phyloP scores from a whole-genome alignment of 805 yeast species.

The Wickerhamiella siamensis region DNA sequence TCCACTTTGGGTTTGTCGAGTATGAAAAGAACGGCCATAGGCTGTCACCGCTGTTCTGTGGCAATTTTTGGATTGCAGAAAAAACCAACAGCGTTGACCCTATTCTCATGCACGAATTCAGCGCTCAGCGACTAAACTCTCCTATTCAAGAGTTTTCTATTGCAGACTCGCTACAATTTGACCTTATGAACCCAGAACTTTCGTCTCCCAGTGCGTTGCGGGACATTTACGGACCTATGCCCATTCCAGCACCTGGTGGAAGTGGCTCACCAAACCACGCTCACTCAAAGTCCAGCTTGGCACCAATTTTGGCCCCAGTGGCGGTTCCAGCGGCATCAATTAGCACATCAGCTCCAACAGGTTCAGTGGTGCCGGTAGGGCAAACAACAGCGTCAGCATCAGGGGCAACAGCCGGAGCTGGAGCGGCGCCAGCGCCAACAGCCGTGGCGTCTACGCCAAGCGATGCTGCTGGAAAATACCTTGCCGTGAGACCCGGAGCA shows the following conservation, averaged over 20 bases:
- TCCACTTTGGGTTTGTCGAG: constrained; percentile 28
- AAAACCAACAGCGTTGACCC: constrained; percentile 1
- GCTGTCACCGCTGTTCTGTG: constrained; percentile 22
- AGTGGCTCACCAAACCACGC: not conserved
- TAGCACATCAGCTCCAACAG: not conserved
- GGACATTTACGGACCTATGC: not conserved
- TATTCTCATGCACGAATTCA: not conserved
- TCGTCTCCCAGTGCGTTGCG: not conserved
- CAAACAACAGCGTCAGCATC: not conserved
- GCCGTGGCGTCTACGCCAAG: not conserved
- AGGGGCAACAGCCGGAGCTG: not conserved
- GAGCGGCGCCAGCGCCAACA: constrained; percentile 1
- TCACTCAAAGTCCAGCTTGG: not conserved
- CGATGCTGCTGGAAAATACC: not conserved
- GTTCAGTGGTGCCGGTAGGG: not conserved
- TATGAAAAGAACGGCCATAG: constrained; percentile 25
- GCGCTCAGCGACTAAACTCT: not conserved
- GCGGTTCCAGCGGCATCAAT: not conserved
- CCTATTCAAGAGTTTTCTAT: not conserved
- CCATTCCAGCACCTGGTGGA: not conserved
- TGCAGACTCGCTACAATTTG: not conserved
- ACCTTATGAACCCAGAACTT: not conserved
- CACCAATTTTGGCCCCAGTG: not conserved
- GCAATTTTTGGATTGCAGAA: constrained; percentile 24
- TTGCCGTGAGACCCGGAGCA: constrained; percentile 20